Evolutionary conservation across 2,329 filamentous ascomycete genomes (phyloP), one percentile per base, ranked within the genome.

Genomic region (Arthrobotrys entomopaga): DNA sequence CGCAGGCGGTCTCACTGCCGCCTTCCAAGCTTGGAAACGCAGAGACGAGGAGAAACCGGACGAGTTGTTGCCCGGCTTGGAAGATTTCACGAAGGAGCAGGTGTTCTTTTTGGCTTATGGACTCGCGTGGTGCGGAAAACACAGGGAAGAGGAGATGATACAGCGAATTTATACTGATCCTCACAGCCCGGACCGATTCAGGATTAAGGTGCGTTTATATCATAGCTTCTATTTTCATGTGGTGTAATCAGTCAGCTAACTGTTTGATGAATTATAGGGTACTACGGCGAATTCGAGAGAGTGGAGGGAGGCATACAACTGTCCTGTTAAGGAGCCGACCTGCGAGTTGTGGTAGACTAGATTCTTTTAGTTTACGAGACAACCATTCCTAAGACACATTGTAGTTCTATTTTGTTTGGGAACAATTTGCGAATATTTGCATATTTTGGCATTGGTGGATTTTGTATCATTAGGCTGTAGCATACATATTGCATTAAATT

Each of bases 81-180:
- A 87, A 2, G 77, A 82, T 19, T 91, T 91, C 75, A 86, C 86
- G 0, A 87, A 89, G 73, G 88, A 90, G 75, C 88, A 91, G 80
- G 80, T 91, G 2, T 91, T 91, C 82, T 91, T 90, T 78, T 83
- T 91, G 29, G 85, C 85, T 1, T 91, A 87, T 79, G 85, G 83
- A 2, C 88, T 87, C 77, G 85, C 84, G 81, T 91, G 88, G 88
- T 92, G 90, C 79, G 85, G 86, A 40, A 90, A 90, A 82, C 85
- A 82, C 1, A 85, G 86, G 5, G 85, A 86, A 73, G 87, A 88
- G 77, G 82, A 84, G 4, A 86, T 86, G 3, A 84, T 88, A 38
- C 82, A 84, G 63, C 81, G 84, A 0, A 86, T 91, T 57, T 87
- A 87, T 78, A 86, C 83, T 0, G 88, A 92, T 78, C 85, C 86